Percentiles rank a stretch among this genome's conserved stretches.
Conservation (phyloP, 805 yeast genomes). For the Debaryomyces castellii region DNA sequence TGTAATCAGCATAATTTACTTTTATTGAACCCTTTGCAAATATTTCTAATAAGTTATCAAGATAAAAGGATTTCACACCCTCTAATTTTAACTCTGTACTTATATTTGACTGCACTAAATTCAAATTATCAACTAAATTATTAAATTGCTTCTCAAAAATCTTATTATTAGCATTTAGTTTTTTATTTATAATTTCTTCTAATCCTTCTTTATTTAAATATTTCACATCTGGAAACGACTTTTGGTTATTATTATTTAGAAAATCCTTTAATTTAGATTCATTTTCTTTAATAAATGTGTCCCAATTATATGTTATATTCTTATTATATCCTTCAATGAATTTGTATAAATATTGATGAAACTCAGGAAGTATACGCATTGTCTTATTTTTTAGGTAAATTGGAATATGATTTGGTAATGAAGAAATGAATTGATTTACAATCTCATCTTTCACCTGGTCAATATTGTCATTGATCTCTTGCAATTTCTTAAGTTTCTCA, state of each 20-base stretch:
- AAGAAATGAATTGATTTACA: conserved; percentile 16
- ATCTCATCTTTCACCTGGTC: conserved; percentile 15
- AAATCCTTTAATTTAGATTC: conserved; percentile 17
- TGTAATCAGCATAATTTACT: conserved; percentile 40
- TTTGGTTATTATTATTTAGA: conserved; percentile 10
- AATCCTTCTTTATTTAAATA: conserved; percentile 20
- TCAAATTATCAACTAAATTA: conserved; percentile 23
- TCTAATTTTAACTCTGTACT: conserved; percentile 7
- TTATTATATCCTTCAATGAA: conserved; percentile 29
- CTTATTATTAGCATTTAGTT: conserved; percentile 18
- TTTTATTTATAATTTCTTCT: conserved; percentile 18
- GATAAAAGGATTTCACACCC: conserved; percentile 21
- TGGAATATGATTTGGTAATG: conserved; percentile 32
- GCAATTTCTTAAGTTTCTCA: conserved; percentile 13
- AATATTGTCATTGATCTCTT: conserved; percentile 11
- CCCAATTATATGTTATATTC: conserved; percentile 18
- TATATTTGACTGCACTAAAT: conserved; percentile 9
- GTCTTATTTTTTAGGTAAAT: conserved; percentile 30
- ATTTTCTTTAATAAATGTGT: conserved; percentile 19
- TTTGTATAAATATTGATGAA: conserved; percentile 31
- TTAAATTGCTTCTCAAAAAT: conserved; percentile 14
- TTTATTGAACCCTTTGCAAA: conserved; percentile 34
- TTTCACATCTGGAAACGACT: conserved; percentile 8
- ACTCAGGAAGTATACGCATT: conserved; percentile 40
- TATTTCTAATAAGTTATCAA: conserved; percentile 29